A percentile compares a stretch with the other conserved stretches of the same genome.
Conservation (phyloP, 345 rosid species). For the Diplotaxis tenuifolia region DNA sequence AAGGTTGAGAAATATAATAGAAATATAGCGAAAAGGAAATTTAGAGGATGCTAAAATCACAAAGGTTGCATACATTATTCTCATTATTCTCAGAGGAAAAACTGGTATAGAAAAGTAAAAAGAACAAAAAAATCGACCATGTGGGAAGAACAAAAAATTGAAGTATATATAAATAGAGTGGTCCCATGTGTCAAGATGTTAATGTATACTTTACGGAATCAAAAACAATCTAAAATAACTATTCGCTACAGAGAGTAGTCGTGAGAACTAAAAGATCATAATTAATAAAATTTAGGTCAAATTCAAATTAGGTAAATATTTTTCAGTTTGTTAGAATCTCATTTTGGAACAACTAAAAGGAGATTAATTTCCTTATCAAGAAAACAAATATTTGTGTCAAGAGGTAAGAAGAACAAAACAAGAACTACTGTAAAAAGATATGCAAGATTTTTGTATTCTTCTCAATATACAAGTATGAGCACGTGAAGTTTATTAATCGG, state of each 20-base stretch:
- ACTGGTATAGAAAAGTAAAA: not conserved
- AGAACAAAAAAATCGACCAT: not conserved
- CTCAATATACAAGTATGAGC: not conserved
- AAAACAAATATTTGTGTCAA: not conserved
- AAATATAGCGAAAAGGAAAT: not conserved
- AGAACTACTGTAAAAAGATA: conserved; percentile 19
- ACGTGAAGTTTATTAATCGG: not conserved
- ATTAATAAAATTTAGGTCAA: not conserved
- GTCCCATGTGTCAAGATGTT: not conserved
- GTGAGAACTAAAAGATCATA: not conserved
- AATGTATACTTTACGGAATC: not conserved
- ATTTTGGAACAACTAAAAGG: not conserved
- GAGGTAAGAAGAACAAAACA: conserved; percentile 1
- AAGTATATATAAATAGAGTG: conserved; percentile 7
- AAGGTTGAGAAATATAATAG: not conserved
- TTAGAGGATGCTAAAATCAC: conserved; percentile 2
- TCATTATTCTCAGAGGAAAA: not conserved
- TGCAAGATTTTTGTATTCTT: not conserved
- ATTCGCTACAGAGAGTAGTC: not conserved
- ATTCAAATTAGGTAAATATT: not conserved
- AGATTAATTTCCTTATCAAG: not conserved
- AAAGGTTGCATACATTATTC: too few species aligned
- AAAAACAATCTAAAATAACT: not conserved
- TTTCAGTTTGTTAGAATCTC: not conserved
- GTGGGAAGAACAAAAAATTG: conserved; percentile 5